Evolutionary conservation across 768 basidiomycete species (phyloP), one percentile per base, ranked within the genome.

Genomic region (Pulveroboletus frians): DNA sequence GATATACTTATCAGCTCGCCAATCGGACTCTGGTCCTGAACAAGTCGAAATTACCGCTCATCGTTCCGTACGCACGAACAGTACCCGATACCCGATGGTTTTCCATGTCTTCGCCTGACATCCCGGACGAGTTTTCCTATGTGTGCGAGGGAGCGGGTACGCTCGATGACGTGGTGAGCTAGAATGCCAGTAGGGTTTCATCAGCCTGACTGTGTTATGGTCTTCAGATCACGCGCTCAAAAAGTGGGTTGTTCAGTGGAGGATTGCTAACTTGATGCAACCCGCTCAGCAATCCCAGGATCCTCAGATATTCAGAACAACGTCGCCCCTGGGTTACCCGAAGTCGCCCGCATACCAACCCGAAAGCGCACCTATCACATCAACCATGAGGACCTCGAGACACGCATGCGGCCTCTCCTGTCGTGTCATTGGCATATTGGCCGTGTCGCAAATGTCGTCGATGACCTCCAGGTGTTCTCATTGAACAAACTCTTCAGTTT

Each of bases 381-480:
- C 46, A 39, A 32, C 14, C 56, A 63, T 15, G 40, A 50, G 2
- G 71, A 76, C 13, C 50, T 73, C 11, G 58, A 65, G 21, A 45
- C 48, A 17, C 73, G 61, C 35, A 49, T 78, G 9, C 46, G 49
- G 31, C 75, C 76, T 3, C 63, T 79, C 8, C 63, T 71, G 52
- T 56, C 54, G 27, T 63, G 51, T 39, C 52, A 64, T 17, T 68
- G 66, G 66, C 56, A 61, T 23, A 50, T 68, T 13, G 50, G 44
- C 31, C 55, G 14, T n/a, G 39, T 64, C 3, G 47, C 46, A 7
- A 35, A 38, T 5, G 52, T 13, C 29, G 34, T 38, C 42, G 50
- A 41, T 8, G 50, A 52, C 40, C 39, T 37, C 13, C 54, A 60
- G 39, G 55, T 58, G 32, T 46, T 64, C 9, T 51, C 54, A 10